phyloP scores from a whole-genome alignment of 768 basidiomycete species.

The Termitomyces sp. region DNA sequence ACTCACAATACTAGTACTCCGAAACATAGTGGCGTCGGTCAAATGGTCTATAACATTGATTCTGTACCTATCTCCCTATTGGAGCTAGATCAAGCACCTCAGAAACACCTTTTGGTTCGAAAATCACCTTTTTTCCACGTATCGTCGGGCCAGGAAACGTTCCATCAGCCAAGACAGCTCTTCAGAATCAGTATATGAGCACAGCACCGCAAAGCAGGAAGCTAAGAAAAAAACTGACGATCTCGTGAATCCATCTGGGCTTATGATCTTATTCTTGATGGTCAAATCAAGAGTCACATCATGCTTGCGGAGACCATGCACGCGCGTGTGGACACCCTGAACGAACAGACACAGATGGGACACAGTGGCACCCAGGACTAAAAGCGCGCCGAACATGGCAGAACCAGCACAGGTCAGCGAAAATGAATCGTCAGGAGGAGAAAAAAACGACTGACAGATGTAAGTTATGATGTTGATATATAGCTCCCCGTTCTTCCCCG shows the following conservation, averaged over 20 bases:
- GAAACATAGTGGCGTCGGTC: slow-evolving; percentile 17
- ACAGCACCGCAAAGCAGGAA: neutral
- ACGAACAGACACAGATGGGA: neutral
- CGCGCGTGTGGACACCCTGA: neutral
- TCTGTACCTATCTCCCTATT: slow-evolving; percentile 16
- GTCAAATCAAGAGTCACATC: slow-evolving; percentile 40
- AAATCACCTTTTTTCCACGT: slow-evolving; percentile 3
- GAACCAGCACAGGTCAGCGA: neutral
- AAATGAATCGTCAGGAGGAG: neutral
- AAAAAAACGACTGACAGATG: neutral
- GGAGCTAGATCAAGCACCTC: neutral
- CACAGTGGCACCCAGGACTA: neutral
- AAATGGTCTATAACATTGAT: slow-evolving; percentile 19
- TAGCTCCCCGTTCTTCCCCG: neutral
- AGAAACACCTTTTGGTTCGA: neutral
- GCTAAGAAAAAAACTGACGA: neutral
- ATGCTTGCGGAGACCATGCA: neutral
- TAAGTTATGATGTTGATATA: neutral
- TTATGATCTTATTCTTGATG: slow-evolving; percentile 54
- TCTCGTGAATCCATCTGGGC: slow-evolving; percentile 30
- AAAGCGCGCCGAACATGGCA: neutral
- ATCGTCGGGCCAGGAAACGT: slow-evolving; percentile 7
- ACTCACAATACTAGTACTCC: slow-evolving; percentile 18
- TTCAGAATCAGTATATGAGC: neutral
- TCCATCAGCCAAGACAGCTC: slow-evolving; percentile 6